Base-by-base conservation (phyloP, 2,329 filamentous ascomycete species). In the Cladophialophora exuberans region DNA sequence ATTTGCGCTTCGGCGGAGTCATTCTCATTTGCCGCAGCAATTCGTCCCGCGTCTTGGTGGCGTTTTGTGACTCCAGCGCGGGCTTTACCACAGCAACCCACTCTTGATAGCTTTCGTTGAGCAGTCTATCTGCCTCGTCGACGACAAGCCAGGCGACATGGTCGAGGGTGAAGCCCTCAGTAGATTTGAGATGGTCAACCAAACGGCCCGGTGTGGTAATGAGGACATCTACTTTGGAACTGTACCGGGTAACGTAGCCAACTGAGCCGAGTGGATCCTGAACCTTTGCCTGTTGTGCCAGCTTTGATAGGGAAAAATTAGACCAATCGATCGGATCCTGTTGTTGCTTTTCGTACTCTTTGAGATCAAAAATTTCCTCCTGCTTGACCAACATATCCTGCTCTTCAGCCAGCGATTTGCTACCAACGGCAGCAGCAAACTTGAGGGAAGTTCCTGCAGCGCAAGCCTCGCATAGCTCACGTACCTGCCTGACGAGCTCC, bases 121-220 rank as follows among this genome's bases (percentile, higher is more conserved):
- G 83, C 39, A 99, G 80, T 41, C 94, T 84, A 74, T 99, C 94
- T 7, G 94, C 94, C 78, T 99, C 94, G 69, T 99, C 94, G 35
- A 99, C 86, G 4, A 99, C 91, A 2, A 97, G 88, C 72, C 89
- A 93, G 51, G 83, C 84, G 22, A 91, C 87, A 52, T 92, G 82
- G 15, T 86, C 81, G 36, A 99, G 77, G 0, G 85, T 92, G 38
- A 86, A 84, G 88, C 4, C 90, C 94, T 46, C 97, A 88, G 22
- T 99, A 79, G 28, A 97, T 83, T 69, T 97, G 68, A 99, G 91
- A 70, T 99, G 94, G 69, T 99, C 93, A 18, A 94, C 94, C 22
- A 99, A 79, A 38, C 94, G 84, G 20, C 94, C 92, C 3, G 94
- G 94, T 0, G 94, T 99, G 18, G 93, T 91, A 69, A 99, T 94